phyloP scores from a whole-genome alignment of 2,329 filamentous ascomycete genomes.

The Apiospora hydei region DNA sequence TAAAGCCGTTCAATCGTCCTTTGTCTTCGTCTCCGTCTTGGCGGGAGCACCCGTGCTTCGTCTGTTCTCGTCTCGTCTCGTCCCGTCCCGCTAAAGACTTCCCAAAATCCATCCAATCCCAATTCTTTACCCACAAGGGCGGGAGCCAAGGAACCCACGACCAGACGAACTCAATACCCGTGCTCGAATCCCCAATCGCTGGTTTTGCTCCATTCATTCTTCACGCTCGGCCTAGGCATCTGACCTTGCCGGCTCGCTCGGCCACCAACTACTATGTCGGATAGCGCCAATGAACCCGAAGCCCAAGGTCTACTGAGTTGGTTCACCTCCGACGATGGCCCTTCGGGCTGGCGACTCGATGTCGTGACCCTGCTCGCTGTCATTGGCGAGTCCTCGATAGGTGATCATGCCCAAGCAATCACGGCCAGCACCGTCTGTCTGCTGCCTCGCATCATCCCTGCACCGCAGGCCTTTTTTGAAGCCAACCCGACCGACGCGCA shows the following conservation, averaged over 20 bases:
- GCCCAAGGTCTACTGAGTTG: conserved; percentile 24
- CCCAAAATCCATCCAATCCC: background rate
- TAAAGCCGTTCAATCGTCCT: background rate
- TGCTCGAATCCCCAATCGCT: background rate
- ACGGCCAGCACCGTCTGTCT: conserved; percentile 65
- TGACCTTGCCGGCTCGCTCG: background rate
- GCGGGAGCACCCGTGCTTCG: conserved; percentile 10
- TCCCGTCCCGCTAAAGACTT: conserved; percentile 2
- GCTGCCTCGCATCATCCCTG: conserved; percentile 67
- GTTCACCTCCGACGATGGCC: conserved; percentile 45
- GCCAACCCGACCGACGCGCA: conserved; percentile 59
- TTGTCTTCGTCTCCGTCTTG: background rate
- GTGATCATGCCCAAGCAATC: conserved; percentile 64
- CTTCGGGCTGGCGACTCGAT: conserved; percentile 62
- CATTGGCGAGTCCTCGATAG: conserved; percentile 66
- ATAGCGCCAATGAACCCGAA: background rate
- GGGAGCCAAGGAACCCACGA: background rate
- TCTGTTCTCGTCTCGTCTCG: background rate
- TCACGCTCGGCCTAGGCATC: background rate
- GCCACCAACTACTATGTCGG: conserved; percentile 8
- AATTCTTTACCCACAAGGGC: conserved; percentile 10
- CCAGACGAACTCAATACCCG: conserved; percentile 5
- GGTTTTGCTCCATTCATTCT: background rate
- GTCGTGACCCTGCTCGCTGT: conserved; percentile 69
- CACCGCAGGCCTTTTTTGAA: conserved; percentile 68